Conservation (phyloP, 2,329 filamentous ascomycete species). For the Paecilomyces sp. region DNA sequence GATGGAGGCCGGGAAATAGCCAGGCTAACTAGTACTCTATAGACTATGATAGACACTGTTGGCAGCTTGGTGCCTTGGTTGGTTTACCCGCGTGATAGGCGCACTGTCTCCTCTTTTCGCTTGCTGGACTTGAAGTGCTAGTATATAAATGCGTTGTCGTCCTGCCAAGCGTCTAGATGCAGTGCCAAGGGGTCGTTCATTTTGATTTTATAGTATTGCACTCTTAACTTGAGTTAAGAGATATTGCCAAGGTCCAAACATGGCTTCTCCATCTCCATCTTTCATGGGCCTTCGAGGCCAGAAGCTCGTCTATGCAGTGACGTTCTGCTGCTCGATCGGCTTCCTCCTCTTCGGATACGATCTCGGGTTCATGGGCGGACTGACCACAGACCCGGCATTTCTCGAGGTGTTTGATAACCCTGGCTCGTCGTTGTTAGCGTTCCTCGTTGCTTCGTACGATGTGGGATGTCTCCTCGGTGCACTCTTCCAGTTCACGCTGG, state of each 20-base stretch:
- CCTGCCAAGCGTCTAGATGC: too few relatives aligned
- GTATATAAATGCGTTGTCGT: too few relatives aligned
- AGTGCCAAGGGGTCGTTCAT: too few relatives aligned
- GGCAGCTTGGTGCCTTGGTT: too few relatives aligned
- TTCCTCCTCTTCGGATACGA: conserved; percentile 37
- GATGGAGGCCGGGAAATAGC: too few relatives aligned
- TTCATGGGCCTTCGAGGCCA: conserved; percentile 10
- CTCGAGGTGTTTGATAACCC: conserved; percentile 12
- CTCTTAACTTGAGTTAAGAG: too few relatives aligned
- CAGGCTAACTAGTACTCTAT: too few relatives aligned
- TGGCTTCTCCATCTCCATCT: conserved; percentile 1
- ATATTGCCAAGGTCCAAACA: not conserved
- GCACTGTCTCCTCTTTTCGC: too few relatives aligned
- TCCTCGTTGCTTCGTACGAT: conserved; percentile 17
- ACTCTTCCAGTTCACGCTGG: conserved; percentile 24
- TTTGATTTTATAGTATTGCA: too few relatives aligned
- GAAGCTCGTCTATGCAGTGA: conserved; percentile 14
- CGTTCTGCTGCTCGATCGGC: conserved; percentile 23
- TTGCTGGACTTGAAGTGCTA: too few relatives aligned
- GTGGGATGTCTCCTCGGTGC: conserved; percentile 19
- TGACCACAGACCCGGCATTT: conserved; percentile 7
- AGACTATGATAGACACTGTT: too few relatives aligned
- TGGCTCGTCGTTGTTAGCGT: conserved; percentile 13
- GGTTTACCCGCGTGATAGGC: too few relatives aligned
- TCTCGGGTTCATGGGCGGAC: conserved; percentile 32